A percentile compares a stretch with the other conserved stretches of the same genome.
phyloP scores from a whole-genome alignment of 805 yeast genomes.

The Ogataea paraovalis region DNA sequence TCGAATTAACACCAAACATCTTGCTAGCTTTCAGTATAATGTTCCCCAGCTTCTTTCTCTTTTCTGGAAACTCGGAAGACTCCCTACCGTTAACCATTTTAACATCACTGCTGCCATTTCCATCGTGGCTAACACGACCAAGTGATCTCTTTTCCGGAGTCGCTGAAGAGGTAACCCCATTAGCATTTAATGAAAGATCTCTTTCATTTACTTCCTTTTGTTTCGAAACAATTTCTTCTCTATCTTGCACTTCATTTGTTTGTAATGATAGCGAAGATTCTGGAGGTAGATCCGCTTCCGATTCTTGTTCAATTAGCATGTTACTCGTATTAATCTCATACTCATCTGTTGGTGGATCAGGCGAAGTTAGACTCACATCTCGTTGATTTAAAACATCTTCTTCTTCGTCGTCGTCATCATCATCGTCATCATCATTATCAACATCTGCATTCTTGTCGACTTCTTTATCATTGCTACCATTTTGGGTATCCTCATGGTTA shows the following conservation, averaged over 20 bases:
- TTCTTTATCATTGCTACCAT: conserved; percentile 1
- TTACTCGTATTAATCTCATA: conserved; percentile 5
- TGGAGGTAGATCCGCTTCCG: background rate
- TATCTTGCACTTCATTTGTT: background rate
- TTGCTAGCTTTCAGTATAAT: conserved; percentile 17
- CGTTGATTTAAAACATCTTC: conserved; percentile 23
- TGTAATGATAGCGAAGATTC: background rate
- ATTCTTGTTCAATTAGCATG: conserved; percentile 1
- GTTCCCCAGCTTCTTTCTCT: conserved; percentile 18
- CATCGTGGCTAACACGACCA: conserved; percentile 7
- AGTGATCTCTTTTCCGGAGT: background rate
- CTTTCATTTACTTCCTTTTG: background rate
- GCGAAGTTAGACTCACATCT: conserved; percentile 20
- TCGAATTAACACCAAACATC: conserved; percentile 11
- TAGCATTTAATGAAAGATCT: background rate
- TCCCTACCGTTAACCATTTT: background rate
- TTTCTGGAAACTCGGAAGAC: conserved; percentile 10
- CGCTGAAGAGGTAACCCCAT: background rate
- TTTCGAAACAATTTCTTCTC: background rate
- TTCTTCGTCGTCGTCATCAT: conserved; percentile 32
- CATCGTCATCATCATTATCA: conserved; percentile 1
- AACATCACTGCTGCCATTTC: conserved; percentile 5
- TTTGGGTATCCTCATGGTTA: background rate
- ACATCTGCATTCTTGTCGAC: background rate
- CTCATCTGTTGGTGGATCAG: conserved; percentile 14